These are phyloP conservation scores for Chlamydomonas asymmetrica DNA, from an alignment of 139 green algal genomes.

Conservation along the genomic window DNA sequence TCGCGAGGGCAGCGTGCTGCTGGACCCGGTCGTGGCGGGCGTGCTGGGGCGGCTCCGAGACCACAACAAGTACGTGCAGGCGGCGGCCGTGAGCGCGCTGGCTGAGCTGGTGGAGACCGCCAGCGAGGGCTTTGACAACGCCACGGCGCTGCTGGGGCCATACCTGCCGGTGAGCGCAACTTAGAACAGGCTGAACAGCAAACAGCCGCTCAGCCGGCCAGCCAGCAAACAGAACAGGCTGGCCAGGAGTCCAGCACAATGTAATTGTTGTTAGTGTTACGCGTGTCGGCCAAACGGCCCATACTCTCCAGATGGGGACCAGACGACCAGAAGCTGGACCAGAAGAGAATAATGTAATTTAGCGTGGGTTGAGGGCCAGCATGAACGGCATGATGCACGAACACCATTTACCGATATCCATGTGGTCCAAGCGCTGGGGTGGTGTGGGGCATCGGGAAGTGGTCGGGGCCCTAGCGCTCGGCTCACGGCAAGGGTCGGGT, in stretches of 20 bases:
- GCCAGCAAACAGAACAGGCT: not conserved
- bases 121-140: conserved; percentile 14
- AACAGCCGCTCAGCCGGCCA: conserved; percentile 1
- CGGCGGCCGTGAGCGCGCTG: conserved; percentile 84
- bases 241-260: not conserved
- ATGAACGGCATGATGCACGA: too few species aligned
- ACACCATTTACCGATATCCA: too few species aligned
- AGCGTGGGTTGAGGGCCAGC: too few species aligned
- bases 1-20: conserved; percentile 22
- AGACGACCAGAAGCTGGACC: too few species aligned
- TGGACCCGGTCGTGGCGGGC: conserved; percentile 67
- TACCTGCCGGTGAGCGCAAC: conserved; percentile 37
- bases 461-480: too few species aligned
- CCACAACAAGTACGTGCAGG: conserved; percentile 87
- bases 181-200: too few species aligned
- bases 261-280: conserved; percentile 5
- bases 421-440: too few species aligned
- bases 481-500: too few species aligned
- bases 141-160: conserved; percentile 22
- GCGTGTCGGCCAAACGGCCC: not conserved
- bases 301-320: too few species aligned
- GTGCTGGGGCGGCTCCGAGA: conserved; percentile 77
- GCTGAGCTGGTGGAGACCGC: conserved; percentile 74
- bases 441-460: too few species aligned
- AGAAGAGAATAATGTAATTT: too few species aligned